Evolutionary conservation across 164 flowering plant species (phyloP).

Genomic region (Taxillus chinensis): DNA sequence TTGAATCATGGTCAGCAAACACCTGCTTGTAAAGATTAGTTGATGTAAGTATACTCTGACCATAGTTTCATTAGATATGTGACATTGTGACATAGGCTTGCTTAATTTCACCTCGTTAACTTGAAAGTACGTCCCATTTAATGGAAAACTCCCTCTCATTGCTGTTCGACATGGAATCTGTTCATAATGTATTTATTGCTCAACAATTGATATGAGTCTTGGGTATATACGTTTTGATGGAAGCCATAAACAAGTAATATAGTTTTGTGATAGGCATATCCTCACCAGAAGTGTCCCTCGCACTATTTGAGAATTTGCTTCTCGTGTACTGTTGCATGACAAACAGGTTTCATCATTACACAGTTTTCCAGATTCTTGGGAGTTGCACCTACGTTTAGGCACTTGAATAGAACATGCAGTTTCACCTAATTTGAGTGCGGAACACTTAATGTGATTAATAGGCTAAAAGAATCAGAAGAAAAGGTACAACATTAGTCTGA

Average conservation of each 20-base stretch:
- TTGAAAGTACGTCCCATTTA: conserved; percentile 97
- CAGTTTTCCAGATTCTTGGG: conserved; percentile 32
- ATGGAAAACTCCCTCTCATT: conserved; percentile 91
- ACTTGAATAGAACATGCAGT: conserved; percentile 70
- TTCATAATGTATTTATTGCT: conserved; percentile 4
- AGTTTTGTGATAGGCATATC: neutral
- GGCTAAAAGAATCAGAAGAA: neutral
- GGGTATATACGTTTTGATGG: neutral
- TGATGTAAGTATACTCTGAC: too few relatives aligned
- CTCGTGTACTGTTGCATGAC: conserved; percentile 63
- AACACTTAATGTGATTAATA: neutral
- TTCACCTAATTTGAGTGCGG: conserved; percentile 48
- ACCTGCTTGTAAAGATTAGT: conserved; percentile 34
- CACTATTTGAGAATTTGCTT: conserved; percentile 55
- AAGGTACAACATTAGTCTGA: too few relatives aligned
- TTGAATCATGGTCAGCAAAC: conserved; percentile 90
- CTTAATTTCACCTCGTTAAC: conserved; percentile 76
- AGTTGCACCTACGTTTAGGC: conserved; percentile 44
- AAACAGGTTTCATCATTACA: conserved; percentile 55
- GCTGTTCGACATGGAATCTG: conserved; percentile 92
- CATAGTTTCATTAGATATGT: too few relatives aligned
- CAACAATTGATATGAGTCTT: neutral
- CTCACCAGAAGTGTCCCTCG: conserved; percentile 81
- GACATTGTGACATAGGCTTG: neutral
- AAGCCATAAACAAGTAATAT: neutral